Base-by-base conservation (phyloP, 73 alveolate species). In the Blepharisma stoltei region DNA sequence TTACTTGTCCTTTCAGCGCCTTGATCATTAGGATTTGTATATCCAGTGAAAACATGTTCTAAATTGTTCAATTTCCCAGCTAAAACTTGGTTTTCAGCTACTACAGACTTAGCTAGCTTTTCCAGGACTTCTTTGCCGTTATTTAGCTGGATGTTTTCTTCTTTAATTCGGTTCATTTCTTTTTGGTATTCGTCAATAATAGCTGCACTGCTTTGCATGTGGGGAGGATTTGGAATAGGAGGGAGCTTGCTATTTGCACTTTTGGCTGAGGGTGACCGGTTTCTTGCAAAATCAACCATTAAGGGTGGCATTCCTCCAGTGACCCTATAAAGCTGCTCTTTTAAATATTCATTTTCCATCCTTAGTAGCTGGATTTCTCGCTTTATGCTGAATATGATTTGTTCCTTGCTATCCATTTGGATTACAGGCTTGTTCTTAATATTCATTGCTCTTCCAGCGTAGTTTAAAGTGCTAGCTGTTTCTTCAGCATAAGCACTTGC, bases 371-470 rank as follows among this genome's bases (percentile, higher is more conserved):
- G 90, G 73, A 94, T 93, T 81, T 96, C 98, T 18, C 93, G 67
- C 70, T 90, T 89, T 52, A 96, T 79, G 78, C 87, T 95, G 70
- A 88, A 92, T 27, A 95, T 95, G 45, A 90, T 90, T 53, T 92
- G 88, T 71, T 96, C 99, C 60, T 90, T 91, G 75, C 95, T 95
- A 47, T 95, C 99, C 98, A 96, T 93, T 83, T 95, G 91, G 67
- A 96, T 87, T 25, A 96, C 90, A 7, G 99, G 99, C 77, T 95
- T 97, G 79, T 97, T 97, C 84, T 97, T 93, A 49, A 97, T 97
- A 79, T 97, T 93, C 99, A 95, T 95, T 0, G 99, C 94, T 11
- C 99, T 81, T 6, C 98, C 87, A 6, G 99, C 99, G 81, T 95
- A 97, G 88, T 89, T 94, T 81, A 97, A 76, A 6, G 99, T 97